phyloP scores from a whole-genome alignment of 179 eudicot species.

The Corrigiola litoralis region DNA sequence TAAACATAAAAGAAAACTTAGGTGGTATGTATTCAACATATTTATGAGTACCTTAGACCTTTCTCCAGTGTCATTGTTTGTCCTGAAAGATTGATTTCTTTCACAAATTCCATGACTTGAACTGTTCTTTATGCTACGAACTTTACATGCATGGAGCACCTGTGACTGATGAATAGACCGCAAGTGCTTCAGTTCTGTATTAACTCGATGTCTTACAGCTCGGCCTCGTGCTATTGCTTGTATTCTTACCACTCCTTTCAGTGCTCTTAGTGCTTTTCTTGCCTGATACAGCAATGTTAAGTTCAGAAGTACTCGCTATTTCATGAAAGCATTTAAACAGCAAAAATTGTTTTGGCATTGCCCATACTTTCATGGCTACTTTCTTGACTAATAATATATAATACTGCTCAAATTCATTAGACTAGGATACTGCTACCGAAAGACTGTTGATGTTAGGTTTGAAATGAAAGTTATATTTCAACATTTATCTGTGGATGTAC shows the following conservation, averaged over 20 bases:
- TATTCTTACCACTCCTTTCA: conserved; percentile 77
- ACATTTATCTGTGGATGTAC: too few relatives aligned
- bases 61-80: conserved; percentile 17
- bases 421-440: too few relatives aligned
- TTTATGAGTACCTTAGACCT: conserved; percentile 23
- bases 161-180: conserved; percentile 26
- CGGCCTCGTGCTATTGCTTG: conserved; percentile 82
- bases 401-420: too few relatives aligned
- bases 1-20: neutral
- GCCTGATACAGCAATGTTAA: conserved; percentile 42
- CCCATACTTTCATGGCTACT: too few relatives aligned
- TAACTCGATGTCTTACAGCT: conserved; percentile 50
- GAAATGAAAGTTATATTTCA: too few relatives aligned
- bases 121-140: conserved; percentile 14
- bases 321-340: too few relatives aligned
- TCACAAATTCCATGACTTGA: neutral
- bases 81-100: conserved; percentile 17
- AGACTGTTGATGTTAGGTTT: too few relatives aligned
- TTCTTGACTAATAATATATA: too few relatives aligned
- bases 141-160: conserved; percentile 18
- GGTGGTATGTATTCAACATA: neutral
- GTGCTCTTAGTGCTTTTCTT: conserved; percentile 74
- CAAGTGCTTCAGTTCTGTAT: conserved; percentile 31
- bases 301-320: neutral
- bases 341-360: too few relatives aligned